A percentile compares a stretch with the other conserved stretches of the same genome.
Evolutionary conservation across 768 basidiomycete species (phyloP).

Genomic region (Xerocomellus intermedius): DNA sequence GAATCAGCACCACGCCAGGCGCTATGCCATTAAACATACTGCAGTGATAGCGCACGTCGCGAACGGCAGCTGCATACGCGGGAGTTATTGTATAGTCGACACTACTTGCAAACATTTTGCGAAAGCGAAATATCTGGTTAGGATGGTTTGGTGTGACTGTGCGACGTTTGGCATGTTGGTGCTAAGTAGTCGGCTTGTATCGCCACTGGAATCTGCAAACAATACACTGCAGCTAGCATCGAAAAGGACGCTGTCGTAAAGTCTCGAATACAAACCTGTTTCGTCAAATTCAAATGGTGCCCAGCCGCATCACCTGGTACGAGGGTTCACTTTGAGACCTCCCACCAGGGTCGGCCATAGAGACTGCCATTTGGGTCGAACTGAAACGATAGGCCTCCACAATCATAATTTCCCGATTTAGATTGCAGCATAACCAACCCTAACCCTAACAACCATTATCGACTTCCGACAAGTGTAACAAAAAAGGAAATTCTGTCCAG

Average conservation of each 20-base stretch:
- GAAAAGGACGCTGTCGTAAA: too few species aligned
- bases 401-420: too few species aligned
- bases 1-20: background rate
- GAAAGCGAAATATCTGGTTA: background rate
- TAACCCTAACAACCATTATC: too few species aligned
- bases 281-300: too few species aligned
- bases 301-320: too few species aligned
- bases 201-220: background rate
- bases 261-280: background rate
- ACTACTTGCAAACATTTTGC: background rate
- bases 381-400: background rate
- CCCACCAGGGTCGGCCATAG: background rate
- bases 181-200: too few species aligned
- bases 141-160: background rate
- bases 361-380: background rate
- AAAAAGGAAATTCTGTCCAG: too few species aligned
- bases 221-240: too few species aligned
- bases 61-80: background rate
- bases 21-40: background rate
- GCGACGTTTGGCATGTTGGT: background rate
- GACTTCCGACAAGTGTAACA: too few species aligned
- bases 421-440: too few species aligned
- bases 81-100: background rate
- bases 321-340: background rate
- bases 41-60: slow-evolving; percentile 11